Evolutionary conservation across 495 filamentous ascomycete genomes (phyloP).

Genomic region (Penicillium maclennaniae): DNA sequence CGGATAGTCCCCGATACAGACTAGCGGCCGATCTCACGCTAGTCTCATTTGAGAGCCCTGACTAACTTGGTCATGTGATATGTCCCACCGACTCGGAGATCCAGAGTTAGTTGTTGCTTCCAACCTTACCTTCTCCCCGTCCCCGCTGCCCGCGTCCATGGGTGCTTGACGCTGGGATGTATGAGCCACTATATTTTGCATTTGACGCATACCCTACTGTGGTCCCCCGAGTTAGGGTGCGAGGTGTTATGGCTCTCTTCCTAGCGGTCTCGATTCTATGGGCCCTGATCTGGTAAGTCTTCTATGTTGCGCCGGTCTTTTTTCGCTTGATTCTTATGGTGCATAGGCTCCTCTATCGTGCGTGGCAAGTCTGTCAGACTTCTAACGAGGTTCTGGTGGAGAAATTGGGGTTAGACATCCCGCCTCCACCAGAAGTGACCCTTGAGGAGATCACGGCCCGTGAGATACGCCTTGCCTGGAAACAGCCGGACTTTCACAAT

Average conservation of each 20-base stretch:
- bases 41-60: slow-evolving; percentile 8
- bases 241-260: slow-evolving; percentile 50
- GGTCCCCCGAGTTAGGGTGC: slow-evolving; percentile 46
- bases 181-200: slow-evolving; percentile 45
- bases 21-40: slow-evolving; percentile 26
- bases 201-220: slow-evolving; percentile 48
- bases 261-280: slow-evolving; percentile 48
- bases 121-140: slow-evolving; percentile 9
- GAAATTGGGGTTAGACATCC: slow-evolving; percentile 89
- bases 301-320: neutral
- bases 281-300: slow-evolving; percentile 49
- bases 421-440: slow-evolving; percentile 82
- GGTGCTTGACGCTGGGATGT: slow-evolving; percentile 44
- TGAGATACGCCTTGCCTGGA: slow-evolving; percentile 89
- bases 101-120: neutral
- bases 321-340: neutral
- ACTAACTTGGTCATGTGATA: slow-evolving; percentile 19
- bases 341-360: slow-evolving; percentile 71
- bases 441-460: slow-evolving; percentile 86
- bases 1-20: slow-evolving; percentile 3
- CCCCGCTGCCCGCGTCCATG: slow-evolving; percentile 34
- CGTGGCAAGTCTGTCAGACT: slow-evolving; percentile 81
- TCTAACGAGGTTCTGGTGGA: slow-evolving; percentile 86
- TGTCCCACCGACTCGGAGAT: slow-evolving; percentile 11
- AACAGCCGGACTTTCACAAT: slow-evolving; percentile 69